Base-by-base conservation (phyloP, 1,284 basidiomycete species). In the Tylopilus sp. region DNA sequence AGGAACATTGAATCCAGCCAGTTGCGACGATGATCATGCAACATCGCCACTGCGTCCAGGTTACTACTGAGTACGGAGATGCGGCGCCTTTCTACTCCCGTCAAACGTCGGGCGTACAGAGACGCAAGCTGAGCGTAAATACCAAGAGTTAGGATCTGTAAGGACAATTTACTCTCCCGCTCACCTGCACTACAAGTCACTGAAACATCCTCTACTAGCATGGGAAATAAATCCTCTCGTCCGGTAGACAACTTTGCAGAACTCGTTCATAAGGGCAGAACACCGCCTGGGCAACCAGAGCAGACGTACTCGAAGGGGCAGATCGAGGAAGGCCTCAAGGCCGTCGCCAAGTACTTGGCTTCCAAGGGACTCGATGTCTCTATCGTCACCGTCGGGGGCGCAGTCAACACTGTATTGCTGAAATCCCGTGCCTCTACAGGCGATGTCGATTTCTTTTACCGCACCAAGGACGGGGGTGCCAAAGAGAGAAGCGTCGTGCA, bases 401-500 rank as follows among this genome's bases (percentile, higher is more conserved):
- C 54, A 20, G 54, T 56, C 15, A 56, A 57, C 43, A 56, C 55
- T 4, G 37, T 56, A 33, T 8, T 45, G 17, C 33, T 57, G 22
- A 37, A 46, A 41, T 42, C 41, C 24, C 54, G 54, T 13, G 55
- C 48, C 17, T 35, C 54, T 28, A 56, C 55, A 2, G 48, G 54
- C 33, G 54, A 57, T 9, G 54, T 56, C 36, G 54, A 56, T 42
- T 56, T 57, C 55, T 56, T 56, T 32, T 57, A 57, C 13, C 43
- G 48, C n/a, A 57, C 37, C 15, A 56, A 52, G 32, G 8, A 45
- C 29, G 11, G 37, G 6, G 19, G 39, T 1, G 11, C 39, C 28
- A 6, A 13, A 14, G 46, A 26, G 2, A 14, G 7, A 4, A 39
- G 52, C 17, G 8, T 52, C 19, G 28, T 45, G 19, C 54, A 45